A percentile compares a stretch with the other conserved stretches of the same genome.
Evolutionary conservation across 1,284 basidiomycete species (phyloP).

Genomic region (Spongiforma sp.): DNA sequence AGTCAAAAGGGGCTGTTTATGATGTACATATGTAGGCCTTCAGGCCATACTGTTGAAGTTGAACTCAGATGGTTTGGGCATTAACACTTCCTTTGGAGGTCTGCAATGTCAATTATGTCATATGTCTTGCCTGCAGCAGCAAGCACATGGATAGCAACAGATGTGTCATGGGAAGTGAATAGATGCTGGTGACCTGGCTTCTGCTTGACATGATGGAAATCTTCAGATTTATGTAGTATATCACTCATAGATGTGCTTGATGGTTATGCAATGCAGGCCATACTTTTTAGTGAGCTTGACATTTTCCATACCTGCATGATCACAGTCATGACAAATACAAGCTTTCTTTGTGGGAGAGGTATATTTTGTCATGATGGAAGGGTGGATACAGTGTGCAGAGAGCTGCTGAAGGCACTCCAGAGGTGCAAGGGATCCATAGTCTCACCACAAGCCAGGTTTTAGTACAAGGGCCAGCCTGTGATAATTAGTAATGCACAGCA

Average conservation of each 20-base stretch:
- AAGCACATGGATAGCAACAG: not conserved
- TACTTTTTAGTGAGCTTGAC: not conserved
- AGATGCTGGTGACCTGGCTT: not conserved
- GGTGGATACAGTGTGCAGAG: not conserved
- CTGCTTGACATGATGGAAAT: not conserved
- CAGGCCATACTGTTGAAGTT: not conserved
- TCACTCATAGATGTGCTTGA: not conserved
- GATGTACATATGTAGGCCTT: not conserved
- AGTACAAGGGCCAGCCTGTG: not conserved
- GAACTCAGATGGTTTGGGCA: not conserved
- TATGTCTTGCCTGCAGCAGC: not conserved
- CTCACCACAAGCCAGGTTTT: not conserved
- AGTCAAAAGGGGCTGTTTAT: not conserved
- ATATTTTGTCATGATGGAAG: not conserved
- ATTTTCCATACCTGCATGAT: not conserved
- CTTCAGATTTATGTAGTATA: not conserved
- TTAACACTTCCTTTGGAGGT: not conserved
- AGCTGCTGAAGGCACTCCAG: not conserved
- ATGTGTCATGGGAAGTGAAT: not conserved
- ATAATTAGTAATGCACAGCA: not conserved
- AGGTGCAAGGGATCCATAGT: not conserved
- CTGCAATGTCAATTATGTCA: not conserved
- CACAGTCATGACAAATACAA: not conserved
- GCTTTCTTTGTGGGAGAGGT: not conserved
- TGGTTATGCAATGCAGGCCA: not conserved